These are phyloP conservation scores for Tritrichomonas foetus DNA, from an alignment of 208 protist genomes.

Conservation along the genomic window DNA sequence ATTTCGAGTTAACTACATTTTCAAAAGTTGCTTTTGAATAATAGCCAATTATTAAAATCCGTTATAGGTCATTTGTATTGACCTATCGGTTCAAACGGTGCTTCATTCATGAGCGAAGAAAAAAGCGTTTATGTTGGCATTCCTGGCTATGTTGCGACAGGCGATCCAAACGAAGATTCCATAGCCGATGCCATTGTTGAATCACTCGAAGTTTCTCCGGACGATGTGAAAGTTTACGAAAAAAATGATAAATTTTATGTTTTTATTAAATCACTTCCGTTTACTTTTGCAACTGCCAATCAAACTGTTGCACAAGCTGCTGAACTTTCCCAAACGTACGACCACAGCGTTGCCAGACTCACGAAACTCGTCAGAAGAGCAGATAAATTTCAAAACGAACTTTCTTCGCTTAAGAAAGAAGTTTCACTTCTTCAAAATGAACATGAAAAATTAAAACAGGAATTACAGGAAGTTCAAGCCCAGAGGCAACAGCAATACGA, in stretches of 20 bases:
- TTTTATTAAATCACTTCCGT: background rate
- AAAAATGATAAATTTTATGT: conserved; percentile 1
- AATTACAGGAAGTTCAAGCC: background rate
- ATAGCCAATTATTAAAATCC: no score
- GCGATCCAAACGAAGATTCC: background rate
- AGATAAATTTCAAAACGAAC: background rate
- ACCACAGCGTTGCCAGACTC: background rate
- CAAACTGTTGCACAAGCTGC: background rate
- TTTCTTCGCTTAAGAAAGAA: background rate
- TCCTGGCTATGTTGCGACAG: background rate
- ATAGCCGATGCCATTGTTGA: background rate
- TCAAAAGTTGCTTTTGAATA: no score
- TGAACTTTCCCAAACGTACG: background rate
- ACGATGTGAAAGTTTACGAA: background rate
- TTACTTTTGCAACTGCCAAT: background rate
- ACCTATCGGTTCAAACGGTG: no score
- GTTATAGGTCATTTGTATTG: no score
- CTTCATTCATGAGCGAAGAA: no score
- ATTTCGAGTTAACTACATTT: no score
- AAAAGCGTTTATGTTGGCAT: background rate
- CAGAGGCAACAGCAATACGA: no score
- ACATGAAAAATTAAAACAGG: background rate
- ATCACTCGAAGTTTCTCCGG: background rate
- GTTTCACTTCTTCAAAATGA: background rate
- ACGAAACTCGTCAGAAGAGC: background rate